Conservation (phyloP, 2,329 filamentous ascomycete species). For the Ophiostoma sp. region DNA sequence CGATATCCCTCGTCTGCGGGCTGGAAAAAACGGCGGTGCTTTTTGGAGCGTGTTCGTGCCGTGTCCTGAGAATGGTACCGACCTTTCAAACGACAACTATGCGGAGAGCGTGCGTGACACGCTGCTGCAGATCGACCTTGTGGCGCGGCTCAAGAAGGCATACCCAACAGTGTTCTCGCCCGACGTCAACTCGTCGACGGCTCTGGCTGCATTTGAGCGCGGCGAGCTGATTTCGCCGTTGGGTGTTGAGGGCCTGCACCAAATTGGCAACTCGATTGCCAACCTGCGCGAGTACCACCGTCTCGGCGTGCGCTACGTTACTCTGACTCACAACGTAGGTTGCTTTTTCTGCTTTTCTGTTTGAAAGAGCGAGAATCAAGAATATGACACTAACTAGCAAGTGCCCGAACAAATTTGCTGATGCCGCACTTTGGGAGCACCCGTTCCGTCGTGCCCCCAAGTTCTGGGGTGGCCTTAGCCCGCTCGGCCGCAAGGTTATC, state of each 20-base stretch:
- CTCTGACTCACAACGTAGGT: conserved; percentile 70
- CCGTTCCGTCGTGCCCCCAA: conserved; percentile 49
- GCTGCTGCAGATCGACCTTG: conserved; percentile 68
- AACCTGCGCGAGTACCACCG: conserved; percentile 70
- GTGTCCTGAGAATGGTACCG: conserved; percentile 65
- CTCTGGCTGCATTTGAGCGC: conserved; percentile 52
- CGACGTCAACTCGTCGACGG: conserved; percentile 52
- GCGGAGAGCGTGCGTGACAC: conserved; percentile 51
- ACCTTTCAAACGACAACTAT: conserved; percentile 71
- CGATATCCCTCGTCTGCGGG: conserved; percentile 68
- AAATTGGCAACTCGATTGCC: conserved; percentile 78
- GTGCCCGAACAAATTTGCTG: conserved; percentile 84
- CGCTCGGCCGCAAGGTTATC: conserved; percentile 62
- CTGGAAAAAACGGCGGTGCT: conserved; percentile 72
- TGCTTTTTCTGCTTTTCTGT: too few relatives aligned
- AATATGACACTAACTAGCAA: background rate
- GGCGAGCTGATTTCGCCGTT: conserved; percentile 69
- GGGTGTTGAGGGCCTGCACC: conserved; percentile 83
- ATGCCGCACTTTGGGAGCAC: conserved; percentile 64
- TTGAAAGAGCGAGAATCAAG: background rate
- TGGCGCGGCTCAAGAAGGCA: conserved; percentile 54
- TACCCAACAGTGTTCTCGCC: conserved; percentile 68
- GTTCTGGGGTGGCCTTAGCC: conserved; percentile 66
- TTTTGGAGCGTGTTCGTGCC: conserved; percentile 87
- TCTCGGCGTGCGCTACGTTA: conserved; percentile 80